Conservation (phyloP, 306 rosid species). For the Ochetophila trinervis region DNA sequence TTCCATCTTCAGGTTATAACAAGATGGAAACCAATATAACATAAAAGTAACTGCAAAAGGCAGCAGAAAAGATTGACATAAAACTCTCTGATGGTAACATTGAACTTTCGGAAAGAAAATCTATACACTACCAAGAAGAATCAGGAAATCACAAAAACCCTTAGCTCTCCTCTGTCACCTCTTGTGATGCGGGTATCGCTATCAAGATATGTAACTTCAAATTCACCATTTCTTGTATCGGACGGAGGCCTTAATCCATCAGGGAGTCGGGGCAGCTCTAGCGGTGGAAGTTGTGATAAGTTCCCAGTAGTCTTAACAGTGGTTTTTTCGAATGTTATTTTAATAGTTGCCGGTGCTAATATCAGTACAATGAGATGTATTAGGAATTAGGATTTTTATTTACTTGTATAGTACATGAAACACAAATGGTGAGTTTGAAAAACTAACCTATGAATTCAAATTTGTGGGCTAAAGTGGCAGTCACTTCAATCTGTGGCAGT, state of each 20-base stretch:
- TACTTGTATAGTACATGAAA: conserved; percentile 6
- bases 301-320: conserved; percentile 74
- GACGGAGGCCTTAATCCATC: conserved; percentile 74
- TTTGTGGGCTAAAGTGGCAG: conserved; percentile 95
- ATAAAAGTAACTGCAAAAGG: not conserved
- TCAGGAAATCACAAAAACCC: conserved; percentile 85
- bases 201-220: conserved; percentile 83
- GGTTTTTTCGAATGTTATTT: conserved; percentile 75
- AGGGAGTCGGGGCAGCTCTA: conserved; percentile 78
- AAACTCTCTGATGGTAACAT: not conserved
- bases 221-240: conserved; percentile 69
- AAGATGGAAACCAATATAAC: not conserved
- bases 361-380: conserved; percentile 9
- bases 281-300: conserved; percentile 81
- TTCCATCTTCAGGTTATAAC: not conserved
- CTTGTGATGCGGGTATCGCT: conserved; percentile 67
- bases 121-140: not conserved
- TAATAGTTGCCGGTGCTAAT: conserved; percentile 66
- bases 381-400: conserved; percentile 6
- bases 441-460: conserved; percentile 79
- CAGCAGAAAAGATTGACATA: not conserved
- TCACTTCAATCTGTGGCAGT: conserved; percentile 58
- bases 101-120: conserved; percentile 9
- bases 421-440: not conserved
- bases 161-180: conserved; percentile 88